These are phyloP conservation scores for Cymbopogon flexuosus DNA, from an alignment of 202 grass and related monocot species.

Conservation along the genomic window DNA sequence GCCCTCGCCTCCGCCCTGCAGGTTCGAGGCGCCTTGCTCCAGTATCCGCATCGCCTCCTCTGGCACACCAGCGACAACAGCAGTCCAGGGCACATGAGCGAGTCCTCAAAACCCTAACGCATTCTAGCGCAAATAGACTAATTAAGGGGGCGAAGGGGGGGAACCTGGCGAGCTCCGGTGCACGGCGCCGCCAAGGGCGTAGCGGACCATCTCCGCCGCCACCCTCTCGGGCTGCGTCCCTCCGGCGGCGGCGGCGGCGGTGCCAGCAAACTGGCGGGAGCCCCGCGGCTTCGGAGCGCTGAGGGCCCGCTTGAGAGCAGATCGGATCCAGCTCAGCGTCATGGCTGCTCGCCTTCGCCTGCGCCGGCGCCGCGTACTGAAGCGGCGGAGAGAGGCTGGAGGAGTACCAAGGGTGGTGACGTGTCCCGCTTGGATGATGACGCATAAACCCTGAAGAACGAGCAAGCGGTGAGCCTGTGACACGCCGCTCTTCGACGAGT, in stretches of 20 bases:
- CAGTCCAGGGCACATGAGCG: background rate
- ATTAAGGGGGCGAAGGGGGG: background rate
- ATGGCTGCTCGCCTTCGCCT: slow-evolving; percentile 14
- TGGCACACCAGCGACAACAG: slow-evolving; percentile 34
- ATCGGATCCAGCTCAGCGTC: slow-evolving; percentile 39
- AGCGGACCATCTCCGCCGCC: slow-evolving; percentile 73
- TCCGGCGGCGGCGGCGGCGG: background rate
- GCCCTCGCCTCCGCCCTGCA: slow-evolving; percentile 53
- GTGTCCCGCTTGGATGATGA: background rate
- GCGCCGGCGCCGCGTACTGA: background rate
- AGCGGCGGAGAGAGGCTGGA: slow-evolving; percentile 15
- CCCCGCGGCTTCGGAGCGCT: background rate
- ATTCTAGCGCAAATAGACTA: background rate
- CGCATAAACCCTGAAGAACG: background rate
- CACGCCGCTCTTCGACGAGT: background rate
- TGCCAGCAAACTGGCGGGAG: background rate
- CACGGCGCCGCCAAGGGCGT: slow-evolving; percentile 54
- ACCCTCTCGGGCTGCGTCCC: slow-evolving; percentile 49
- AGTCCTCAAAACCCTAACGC: slow-evolving; percentile 10
- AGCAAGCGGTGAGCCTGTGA: background rate
- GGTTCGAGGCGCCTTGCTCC: slow-evolving; percentile 79
- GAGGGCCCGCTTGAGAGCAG: slow-evolving; percentile 14
- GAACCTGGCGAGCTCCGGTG: slow-evolving; percentile 56
- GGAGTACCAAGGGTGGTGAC: background rate
- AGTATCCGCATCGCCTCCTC: slow-evolving; percentile 81